Conservation (phyloP, 495 filamentous ascomycete species). For the Daldinia decipiens region DNA sequence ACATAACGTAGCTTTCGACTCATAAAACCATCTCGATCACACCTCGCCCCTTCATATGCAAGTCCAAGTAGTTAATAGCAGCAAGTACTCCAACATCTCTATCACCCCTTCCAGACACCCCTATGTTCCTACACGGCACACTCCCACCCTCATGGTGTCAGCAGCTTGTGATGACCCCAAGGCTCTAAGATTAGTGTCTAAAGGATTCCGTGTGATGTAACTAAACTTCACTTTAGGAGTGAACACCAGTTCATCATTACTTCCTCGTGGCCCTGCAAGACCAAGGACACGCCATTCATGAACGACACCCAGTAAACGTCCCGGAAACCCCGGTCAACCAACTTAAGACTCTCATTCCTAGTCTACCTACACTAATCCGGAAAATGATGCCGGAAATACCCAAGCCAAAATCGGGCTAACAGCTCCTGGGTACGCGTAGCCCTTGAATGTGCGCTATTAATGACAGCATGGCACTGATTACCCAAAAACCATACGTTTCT, state of each 20-base stretch:
- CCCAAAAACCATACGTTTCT: neutral
- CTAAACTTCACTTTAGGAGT: conserved; percentile 7
- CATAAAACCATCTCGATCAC: conserved; percentile 15
- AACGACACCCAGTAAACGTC: conserved; percentile 3
- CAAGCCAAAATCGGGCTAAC: neutral
- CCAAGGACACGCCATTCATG: neutral
- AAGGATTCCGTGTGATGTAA: conserved; percentile 10
- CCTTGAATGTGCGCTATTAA: conserved; percentile 15
- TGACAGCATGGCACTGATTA: neutral
- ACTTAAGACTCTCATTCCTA: conserved; percentile 12
- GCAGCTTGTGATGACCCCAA: conserved; percentile 8
- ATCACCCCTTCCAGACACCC: conserved; percentile 10
- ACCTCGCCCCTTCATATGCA: conserved; percentile 25
- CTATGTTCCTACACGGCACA: conserved; percentile 9
- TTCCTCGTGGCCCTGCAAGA: conserved; percentile 6
- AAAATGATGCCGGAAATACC: conserved; percentile 1
- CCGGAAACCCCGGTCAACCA: conserved; percentile 7
- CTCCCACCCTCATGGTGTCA: neutral
- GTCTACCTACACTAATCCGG: neutral
- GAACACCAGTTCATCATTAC: neutral
- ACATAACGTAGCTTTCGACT: conserved; percentile 7
- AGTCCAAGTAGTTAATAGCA: conserved; percentile 4
- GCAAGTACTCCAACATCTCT: conserved; percentile 11
- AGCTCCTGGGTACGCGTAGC: conserved; percentile 1
- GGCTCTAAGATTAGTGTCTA: neutral